phyloP scores from a whole-genome alignment of 2,329 filamentous ascomycete genomes.

The Orbilia javanica region DNA sequence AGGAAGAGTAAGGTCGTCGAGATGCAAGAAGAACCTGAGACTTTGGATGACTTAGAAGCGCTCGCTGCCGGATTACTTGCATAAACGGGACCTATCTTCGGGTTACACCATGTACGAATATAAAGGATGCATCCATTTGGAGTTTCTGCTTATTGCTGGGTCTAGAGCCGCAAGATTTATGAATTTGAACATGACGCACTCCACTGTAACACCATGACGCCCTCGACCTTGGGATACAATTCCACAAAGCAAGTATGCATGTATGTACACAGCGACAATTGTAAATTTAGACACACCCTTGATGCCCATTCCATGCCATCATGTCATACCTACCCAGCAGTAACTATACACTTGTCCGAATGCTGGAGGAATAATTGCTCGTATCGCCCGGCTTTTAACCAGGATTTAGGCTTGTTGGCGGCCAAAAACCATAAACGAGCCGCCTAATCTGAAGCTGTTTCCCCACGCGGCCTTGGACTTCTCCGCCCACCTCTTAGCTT shows the following conservation, averaged over 20 bases:
- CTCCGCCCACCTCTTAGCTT: slow-evolving; percentile 15
- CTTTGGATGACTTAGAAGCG: slow-evolving; percentile 79
- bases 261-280: not conserved
- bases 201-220: not conserved
- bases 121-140: not conserved
- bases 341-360: not conserved
- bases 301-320: not conserved
- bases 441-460: slow-evolving; percentile 29
- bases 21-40: slow-evolving; percentile 72
- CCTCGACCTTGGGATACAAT: slow-evolving; percentile 1
- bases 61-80: slow-evolving; percentile 78
- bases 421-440: slow-evolving; percentile 37
- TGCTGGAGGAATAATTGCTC: not conserved
- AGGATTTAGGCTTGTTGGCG: slow-evolving; percentile 39
- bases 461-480: slow-evolving; percentile 50
- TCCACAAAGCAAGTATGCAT: not conserved
- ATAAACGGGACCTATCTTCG: slow-evolving; percentile 40
- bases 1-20: slow-evolving; percentile 67
- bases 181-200: not conserved
- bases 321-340: no score
- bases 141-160: not conserved
- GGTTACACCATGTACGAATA: slow-evolving; percentile 8
- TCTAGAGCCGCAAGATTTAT: slow-evolving; percentile 3
- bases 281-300: slow-evolving; percentile 6
- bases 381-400: slow-evolving; percentile 26